Percentiles rank a stretch among this genome's conserved stretches.
These are phyloP conservation scores for Carallia pectinifolia DNA, from an alignment of 345 rosid species.

Conservation along the genomic window DNA sequence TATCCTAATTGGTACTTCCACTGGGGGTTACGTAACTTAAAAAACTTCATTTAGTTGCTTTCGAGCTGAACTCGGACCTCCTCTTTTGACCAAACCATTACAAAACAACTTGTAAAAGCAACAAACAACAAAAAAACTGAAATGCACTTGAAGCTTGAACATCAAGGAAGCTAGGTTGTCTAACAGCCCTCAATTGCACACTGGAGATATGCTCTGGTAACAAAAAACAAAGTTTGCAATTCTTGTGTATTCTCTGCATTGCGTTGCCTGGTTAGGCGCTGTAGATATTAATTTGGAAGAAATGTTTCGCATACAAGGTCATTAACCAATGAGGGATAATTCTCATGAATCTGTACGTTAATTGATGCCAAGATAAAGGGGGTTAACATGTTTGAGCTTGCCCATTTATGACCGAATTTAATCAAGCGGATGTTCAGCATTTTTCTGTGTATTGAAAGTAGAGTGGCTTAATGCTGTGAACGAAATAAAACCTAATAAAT, in stretches of 20 bases:
- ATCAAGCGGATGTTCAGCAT: not conserved
- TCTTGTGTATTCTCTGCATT: not conserved
- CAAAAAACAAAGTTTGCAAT: not conserved
- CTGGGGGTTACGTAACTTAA: too few relatives aligned
- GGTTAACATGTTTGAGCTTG: not conserved
- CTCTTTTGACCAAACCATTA: too few relatives aligned
- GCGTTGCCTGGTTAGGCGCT: not conserved
- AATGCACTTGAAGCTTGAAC: too few relatives aligned
- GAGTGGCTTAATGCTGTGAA: not conserved
- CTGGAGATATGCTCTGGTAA: slow-evolving; percentile 55
- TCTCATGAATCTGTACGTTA: not conserved
- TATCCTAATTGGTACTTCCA: too few relatives aligned
- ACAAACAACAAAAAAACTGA: too few relatives aligned
- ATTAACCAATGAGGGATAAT: not conserved
- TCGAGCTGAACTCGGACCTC: too few relatives aligned
- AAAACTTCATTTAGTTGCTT: too few relatives aligned
- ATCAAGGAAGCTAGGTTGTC: too few relatives aligned
- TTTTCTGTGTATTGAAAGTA: not conserved
- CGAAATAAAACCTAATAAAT: too few relatives aligned
- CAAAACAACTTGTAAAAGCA: too few relatives aligned
- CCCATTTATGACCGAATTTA: not conserved
- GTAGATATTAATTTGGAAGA: not conserved
- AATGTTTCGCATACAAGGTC: not conserved
- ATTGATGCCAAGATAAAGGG: not conserved
- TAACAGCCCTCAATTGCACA: slow-evolving; percentile 29